A percentile compares a stretch with the other conserved stretches of the same genome.
These are phyloP conservation scores for Aspergillus bridgeri DNA, from an alignment of 495 filamentous ascomycete species.

Conservation along the genomic window DNA sequence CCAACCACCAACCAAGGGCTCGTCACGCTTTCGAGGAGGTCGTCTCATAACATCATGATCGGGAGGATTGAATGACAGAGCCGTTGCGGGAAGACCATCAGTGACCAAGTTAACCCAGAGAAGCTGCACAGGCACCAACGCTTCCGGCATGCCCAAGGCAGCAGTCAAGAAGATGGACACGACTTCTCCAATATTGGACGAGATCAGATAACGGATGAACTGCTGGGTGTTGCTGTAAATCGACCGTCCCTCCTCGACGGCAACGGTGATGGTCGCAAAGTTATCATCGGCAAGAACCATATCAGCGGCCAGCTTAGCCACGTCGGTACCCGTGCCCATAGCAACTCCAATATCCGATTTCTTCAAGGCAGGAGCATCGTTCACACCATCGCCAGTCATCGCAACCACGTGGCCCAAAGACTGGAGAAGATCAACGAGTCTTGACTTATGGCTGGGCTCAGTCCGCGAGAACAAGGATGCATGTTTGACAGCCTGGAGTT, in stretches of 20 bases:
- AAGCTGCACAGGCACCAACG: slow-evolving; percentile 93
- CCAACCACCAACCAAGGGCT: slow-evolving; percentile 89
- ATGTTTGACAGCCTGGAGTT: slow-evolving; percentile 76
- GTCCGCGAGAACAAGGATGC: slow-evolving; percentile 96
- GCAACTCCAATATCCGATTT: slow-evolving; percentile 98
- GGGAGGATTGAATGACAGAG: slow-evolving; percentile 94
- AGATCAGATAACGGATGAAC: slow-evolving; percentile 98
- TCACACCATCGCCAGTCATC: slow-evolving; percentile 99
- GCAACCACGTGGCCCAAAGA: slow-evolving; percentile 91
- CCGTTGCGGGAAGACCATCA: slow-evolving; percentile 94
- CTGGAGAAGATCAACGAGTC: slow-evolving; percentile 94
- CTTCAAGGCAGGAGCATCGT: slow-evolving; percentile 97
- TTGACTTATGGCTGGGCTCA: slow-evolving; percentile 92
- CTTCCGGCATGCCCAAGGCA: slow-evolving; percentile 95
- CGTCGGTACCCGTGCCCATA: slow-evolving; percentile 98
- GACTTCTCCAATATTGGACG: slow-evolving; percentile 98
- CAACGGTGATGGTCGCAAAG: slow-evolving; percentile 94
- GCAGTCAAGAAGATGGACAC: slow-evolving; percentile 99
- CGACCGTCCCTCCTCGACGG: slow-evolving; percentile 93
- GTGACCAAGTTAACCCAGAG: slow-evolving; percentile 99
- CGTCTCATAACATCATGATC: slow-evolving; percentile 97
- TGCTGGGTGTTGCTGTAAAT: slow-evolving; percentile 99
- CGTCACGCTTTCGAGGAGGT: slow-evolving; percentile 84
- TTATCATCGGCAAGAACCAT: slow-evolving; percentile 99
- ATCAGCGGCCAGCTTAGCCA: slow-evolving; percentile 93